Evolutionary conservation across 495 filamentous ascomycete genomes (phyloP).

Genomic region (Choiromyces venosus): DNA sequence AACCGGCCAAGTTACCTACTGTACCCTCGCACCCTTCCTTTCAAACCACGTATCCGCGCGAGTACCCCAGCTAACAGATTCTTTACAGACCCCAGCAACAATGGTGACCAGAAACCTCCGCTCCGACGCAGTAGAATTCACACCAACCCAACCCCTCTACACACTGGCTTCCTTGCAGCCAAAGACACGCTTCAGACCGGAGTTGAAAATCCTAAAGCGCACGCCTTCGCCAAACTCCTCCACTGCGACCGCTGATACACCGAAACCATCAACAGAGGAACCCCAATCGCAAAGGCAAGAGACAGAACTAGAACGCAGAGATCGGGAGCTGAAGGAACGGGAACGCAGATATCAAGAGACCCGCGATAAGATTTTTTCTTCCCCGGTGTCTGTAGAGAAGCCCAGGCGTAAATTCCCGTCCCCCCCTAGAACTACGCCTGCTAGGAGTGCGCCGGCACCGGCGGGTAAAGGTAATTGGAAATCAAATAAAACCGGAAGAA

Average conservation of each 20-base stretch:
- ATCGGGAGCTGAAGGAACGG: conserved; percentile 32
- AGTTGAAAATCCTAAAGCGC: conserved; percentile 40
- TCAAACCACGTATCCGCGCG: background rate
- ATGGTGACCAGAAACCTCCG: conserved; percentile 14
- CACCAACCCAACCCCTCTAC: conserved; percentile 15
- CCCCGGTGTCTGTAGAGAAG: background rate
- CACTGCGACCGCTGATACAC: background rate
- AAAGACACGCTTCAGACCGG: conserved; percentile 35
- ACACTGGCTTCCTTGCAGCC: conserved; percentile 24
- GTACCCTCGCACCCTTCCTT: background rate
- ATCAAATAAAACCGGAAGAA: background rate
- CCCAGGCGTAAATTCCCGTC: conserved; percentile 3
- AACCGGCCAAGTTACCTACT: conserved; percentile 9
- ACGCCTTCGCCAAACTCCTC: conserved; percentile 10
- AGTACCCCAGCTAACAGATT: conserved; percentile 10
- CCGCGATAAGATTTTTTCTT: conserved; percentile 36
- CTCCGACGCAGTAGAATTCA: conserved; percentile 15
- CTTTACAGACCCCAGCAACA: conserved; percentile 6
- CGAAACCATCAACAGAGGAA: conserved; percentile 13
- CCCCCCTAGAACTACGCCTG: conserved; percentile 10
- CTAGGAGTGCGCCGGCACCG: background rate
- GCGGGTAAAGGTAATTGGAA: background rate
- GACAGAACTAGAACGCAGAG: conserved; percentile 25
- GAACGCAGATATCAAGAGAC: conserved; percentile 37
- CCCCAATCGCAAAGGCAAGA: conserved; percentile 19